Evolutionary conservation across 345 rosid genomes (phyloP).

Genomic region (Bruguiera gymnorhiza): DNA sequence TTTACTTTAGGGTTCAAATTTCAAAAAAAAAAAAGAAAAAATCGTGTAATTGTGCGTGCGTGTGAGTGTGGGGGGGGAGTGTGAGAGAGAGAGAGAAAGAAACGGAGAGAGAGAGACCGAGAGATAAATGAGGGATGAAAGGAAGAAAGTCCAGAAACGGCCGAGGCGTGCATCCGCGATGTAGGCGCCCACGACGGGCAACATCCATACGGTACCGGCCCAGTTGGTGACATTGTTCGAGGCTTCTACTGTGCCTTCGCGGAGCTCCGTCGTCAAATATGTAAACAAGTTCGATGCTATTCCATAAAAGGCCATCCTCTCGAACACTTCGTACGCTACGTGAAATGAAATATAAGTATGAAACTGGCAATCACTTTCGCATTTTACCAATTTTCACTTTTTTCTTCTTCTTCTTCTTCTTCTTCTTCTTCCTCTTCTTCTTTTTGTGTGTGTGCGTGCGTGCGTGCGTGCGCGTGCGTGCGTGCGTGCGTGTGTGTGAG

Average conservation of each 20-base stretch:
- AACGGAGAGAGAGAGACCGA: conserved; percentile 14
- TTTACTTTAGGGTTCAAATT: too few species aligned
- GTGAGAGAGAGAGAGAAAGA: neutral
- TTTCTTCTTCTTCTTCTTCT: too few species aligned
- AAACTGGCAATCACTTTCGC: too few species aligned
- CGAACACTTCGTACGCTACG: conserved; percentile 60
- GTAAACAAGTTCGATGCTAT: conserved; percentile 57
- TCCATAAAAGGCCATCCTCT: conserved; percentile 70
- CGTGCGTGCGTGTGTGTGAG: too few species aligned
- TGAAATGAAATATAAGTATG: too few species aligned
- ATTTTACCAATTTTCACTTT: too few species aligned
- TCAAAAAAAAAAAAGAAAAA: too few species aligned
- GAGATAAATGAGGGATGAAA: conserved; percentile 44
- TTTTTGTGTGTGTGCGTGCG: too few species aligned
- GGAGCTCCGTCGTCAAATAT: conserved; percentile 43
- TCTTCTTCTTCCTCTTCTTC: too few species aligned
- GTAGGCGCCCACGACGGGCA: conserved; percentile 57
- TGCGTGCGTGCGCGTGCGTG: too few species aligned
- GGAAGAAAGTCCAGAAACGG: conserved; percentile 53
- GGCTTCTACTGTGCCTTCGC: conserved; percentile 59
- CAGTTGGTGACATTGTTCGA: conserved; percentile 64
- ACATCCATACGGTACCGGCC: conserved; percentile 58
- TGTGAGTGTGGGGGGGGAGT: conserved; percentile 11
- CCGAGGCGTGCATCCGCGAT: conserved; percentile 64
- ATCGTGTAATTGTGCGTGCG: neutral